phyloP scores from a whole-genome alignment of 2,329 filamentous ascomycete species.

The Fusarium sp. region DNA sequence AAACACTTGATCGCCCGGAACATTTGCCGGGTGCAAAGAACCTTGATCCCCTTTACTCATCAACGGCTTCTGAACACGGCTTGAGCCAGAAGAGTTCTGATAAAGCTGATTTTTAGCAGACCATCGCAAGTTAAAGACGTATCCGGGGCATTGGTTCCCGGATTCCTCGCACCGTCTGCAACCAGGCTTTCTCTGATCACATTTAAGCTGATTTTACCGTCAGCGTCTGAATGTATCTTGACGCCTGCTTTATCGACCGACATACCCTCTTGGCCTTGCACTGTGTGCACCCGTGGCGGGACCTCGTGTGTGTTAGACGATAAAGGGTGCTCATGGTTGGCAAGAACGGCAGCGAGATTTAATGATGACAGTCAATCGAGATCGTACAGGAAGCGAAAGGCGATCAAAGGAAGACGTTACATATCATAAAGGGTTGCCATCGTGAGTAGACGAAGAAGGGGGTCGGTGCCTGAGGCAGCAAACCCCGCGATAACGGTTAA shows the following conservation, averaged over 20 bases:
- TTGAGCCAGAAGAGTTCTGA: not conserved
- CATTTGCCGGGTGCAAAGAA: not conserved
- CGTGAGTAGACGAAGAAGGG: not conserved
- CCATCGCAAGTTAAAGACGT: constrained; percentile 40
- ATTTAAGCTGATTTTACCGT: constrained; percentile 15
- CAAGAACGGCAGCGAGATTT: not conserved
- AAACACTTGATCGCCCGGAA: not conserved
- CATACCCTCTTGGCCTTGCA: not conserved
- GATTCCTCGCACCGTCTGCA: constrained; percentile 37
- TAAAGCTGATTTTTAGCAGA: constrained; percentile 28
- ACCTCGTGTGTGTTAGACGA: not conserved
- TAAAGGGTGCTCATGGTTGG: not conserved
- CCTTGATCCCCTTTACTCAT: not conserved
- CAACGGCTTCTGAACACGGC: not conserved
- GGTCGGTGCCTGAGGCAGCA: not conserved
- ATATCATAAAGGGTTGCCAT: not conserved
- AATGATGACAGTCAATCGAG: not conserved
- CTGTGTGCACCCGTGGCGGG: not conserved
- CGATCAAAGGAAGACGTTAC: not conserved
- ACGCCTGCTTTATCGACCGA: not conserved
- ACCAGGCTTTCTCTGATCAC: constrained; percentile 34
- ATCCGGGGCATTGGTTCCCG: constrained; percentile 36
- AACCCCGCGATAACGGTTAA: not conserved
- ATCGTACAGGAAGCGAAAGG: not conserved
- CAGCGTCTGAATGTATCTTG: not conserved